Conservation (phyloP, 305 asterid species). For the Solanum chacoense region DNA sequence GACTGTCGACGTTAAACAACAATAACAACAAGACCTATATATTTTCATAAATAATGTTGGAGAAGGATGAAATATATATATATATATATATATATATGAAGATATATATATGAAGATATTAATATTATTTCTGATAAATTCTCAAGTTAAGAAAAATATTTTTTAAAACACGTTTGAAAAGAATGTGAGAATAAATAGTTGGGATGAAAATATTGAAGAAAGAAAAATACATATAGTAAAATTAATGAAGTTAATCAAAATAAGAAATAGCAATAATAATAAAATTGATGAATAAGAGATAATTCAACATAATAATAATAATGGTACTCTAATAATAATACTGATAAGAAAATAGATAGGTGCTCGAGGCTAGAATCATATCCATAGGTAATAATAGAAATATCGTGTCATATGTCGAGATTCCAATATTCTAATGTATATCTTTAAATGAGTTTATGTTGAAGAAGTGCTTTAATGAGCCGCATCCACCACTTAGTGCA, state of each 20-base stretch:
- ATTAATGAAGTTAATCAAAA: background rate
- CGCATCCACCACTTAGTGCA: background rate
- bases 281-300: background rate
- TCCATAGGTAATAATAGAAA: background rate
- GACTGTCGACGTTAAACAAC: background rate
- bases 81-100: too few relatives aligned
- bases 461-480: background rate
- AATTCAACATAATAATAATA: too few relatives aligned
- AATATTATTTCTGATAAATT: background rate
- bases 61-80: background rate
- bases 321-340: background rate
- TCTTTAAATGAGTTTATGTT: background rate
- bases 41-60: background rate
- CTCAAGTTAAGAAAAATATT: too few relatives aligned
- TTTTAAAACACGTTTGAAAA: too few relatives aligned
- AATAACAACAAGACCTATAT: background rate
- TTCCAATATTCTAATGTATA: background rate
- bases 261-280: background rate
- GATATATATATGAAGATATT: too few relatives aligned
- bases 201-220: background rate
- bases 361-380: too few relatives aligned
- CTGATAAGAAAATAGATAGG: background rate
- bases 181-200: background rate
- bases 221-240: background rate
- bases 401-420: background rate